These are phyloP conservation scores for Podospora pseudopauciseta DNA, from an alignment of 495 filamentous ascomycete species.

Conservation along the genomic window DNA sequence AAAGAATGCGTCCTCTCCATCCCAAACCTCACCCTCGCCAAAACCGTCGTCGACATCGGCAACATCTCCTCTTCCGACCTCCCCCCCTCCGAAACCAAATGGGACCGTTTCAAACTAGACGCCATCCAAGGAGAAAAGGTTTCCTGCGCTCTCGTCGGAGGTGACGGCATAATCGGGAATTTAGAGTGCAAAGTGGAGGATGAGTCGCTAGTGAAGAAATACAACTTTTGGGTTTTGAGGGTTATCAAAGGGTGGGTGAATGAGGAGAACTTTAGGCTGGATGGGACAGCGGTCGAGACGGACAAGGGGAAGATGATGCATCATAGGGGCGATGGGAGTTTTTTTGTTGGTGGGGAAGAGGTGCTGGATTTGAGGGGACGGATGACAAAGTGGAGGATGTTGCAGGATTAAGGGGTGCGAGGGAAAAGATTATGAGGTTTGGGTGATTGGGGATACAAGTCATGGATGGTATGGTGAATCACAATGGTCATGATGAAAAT, in stretches of 20 bases:
- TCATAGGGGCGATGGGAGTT: background rate
- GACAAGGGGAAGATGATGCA: slow-evolving; percentile 2
- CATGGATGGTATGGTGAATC: too few relatives aligned
- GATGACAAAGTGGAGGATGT: background rate
- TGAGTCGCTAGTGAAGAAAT: background rate
- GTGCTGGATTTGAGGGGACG: slow-evolving; percentile 1
- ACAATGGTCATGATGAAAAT: too few relatives aligned
- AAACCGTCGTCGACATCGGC: background rate
- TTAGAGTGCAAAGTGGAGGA: background rate
- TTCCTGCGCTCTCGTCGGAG: background rate
- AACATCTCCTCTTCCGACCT: background rate
- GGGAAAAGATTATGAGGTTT: too few relatives aligned
- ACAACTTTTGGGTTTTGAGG: background rate
- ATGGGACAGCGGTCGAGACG: background rate
- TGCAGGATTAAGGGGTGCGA: background rate
- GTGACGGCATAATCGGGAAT: background rate
- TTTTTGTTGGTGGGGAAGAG: background rate
- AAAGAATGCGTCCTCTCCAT: background rate
- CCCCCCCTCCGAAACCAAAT: background rate
- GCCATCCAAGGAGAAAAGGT: background rate
- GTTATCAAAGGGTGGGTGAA: background rate
- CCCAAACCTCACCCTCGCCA: background rate
- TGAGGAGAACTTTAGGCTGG: background rate
- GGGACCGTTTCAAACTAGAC: background rate
- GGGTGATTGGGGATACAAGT: too few relatives aligned